These are phyloP conservation scores for Fusarium albosuccineum DNA, from an alignment of 2,329 filamentous ascomycete genomes.

Conservation along the genomic window DNA sequence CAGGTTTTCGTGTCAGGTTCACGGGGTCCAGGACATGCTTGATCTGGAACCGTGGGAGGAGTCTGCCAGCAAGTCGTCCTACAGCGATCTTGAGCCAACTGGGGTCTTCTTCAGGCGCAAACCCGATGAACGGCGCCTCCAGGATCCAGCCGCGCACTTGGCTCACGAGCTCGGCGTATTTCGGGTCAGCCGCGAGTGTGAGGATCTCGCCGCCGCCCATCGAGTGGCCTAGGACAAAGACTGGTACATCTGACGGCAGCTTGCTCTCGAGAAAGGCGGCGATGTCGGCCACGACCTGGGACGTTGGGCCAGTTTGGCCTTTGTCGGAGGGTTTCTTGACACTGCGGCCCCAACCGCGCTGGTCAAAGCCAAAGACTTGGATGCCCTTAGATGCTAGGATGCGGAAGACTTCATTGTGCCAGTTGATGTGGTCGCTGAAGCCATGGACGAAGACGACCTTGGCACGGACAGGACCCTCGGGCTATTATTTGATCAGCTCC, in stretches of 20 bases:
- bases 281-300: constrained; percentile 80
- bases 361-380: constrained; percentile 82
- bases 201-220: constrained; percentile 89
- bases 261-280: constrained; percentile 78
- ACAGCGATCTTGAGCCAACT: constrained; percentile 71
- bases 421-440: constrained; percentile 87
- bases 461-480: constrained; percentile 70
- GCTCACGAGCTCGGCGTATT: constrained; percentile 66
- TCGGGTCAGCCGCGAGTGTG: constrained; percentile 65
- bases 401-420: constrained; percentile 81
- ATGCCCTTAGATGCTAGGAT: constrained; percentile 78
- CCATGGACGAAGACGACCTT: constrained; percentile 88
- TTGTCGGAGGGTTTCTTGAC: constrained; percentile 71
- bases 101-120: constrained; percentile 75
- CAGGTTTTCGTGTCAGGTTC: constrained; percentile 76
- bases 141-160: constrained; percentile 80
- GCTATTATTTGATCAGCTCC: constrained; percentile 56
- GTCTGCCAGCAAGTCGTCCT: constrained; percentile 74
- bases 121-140: constrained; percentile 83
- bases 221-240: constrained; percentile 91
- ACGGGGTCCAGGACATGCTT: constrained; percentile 73
- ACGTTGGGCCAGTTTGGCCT: constrained; percentile 81
- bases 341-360: constrained; percentile 88
- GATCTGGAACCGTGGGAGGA: constrained; percentile 78
- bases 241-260: constrained; percentile 66